phyloP scores from a whole-genome alignment of 2,329 filamentous ascomycete species.

The Colletotrichum higginsianum region DNA sequence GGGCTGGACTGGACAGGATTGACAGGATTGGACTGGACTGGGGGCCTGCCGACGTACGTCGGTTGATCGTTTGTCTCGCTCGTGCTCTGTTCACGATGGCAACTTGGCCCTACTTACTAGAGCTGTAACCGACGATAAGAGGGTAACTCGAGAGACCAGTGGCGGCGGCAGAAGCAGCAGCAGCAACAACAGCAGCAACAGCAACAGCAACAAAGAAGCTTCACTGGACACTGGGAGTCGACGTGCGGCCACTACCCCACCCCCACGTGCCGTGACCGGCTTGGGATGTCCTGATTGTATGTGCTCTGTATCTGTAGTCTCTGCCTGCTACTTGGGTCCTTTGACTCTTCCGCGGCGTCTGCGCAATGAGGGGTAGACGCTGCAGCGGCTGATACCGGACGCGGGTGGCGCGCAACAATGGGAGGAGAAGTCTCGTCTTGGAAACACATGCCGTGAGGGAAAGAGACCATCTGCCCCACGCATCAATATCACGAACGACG shows the following conservation, averaged over 20 bases:
- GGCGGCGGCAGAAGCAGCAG: neutral
- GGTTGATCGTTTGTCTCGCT: constrained; percentile 10
- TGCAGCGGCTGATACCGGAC: constrained; percentile 14
- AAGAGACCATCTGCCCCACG: constrained; percentile 6
- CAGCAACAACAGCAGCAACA: no score
- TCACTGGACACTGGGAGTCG: neutral
- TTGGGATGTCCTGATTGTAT: neutral
- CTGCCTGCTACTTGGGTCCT: neutral
- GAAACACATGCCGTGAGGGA: constrained; percentile 4
- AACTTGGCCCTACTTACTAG: neutral
- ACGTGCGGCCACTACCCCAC: constrained; percentile 4
- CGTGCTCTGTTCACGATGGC: neutral
- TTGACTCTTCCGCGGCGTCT: neutral
- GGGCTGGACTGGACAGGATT: neutral
- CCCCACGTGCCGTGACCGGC: constrained; percentile 13
- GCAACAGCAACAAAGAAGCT: neutral
- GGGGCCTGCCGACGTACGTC: neutral
- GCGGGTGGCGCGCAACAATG: neutral
- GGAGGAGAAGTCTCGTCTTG: neutral
- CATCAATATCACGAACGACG: constrained; percentile 12
- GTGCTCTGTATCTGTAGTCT: neutral
- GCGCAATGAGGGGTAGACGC: constrained; percentile 5
- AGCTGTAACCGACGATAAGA: constrained; percentile 14
- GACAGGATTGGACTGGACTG: neutral
- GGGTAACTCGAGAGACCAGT: neutral